These are phyloP conservation scores for Tolypocladium sp. DNA, from an alignment of 2,329 filamentous ascomycete genomes.

Conservation along the genomic window DNA sequence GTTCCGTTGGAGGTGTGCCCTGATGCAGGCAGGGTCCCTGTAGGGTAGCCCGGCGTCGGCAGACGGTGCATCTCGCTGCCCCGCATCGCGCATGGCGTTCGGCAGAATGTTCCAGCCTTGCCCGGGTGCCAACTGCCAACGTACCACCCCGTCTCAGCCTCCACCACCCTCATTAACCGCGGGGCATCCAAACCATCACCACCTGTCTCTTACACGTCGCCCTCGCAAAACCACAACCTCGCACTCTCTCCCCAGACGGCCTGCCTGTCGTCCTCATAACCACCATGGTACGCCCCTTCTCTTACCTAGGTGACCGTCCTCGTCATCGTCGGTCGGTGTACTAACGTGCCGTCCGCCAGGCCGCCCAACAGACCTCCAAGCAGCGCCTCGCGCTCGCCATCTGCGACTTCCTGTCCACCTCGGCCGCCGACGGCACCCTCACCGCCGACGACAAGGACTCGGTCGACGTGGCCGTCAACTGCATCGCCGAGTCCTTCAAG, in stretches of 20 bases:
- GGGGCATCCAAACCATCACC: neutral
- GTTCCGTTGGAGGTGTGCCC: neutral
- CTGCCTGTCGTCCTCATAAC: neutral
- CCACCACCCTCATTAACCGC: neutral
- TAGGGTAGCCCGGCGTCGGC: neutral
- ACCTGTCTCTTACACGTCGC: neutral
- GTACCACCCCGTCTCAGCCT: neutral
- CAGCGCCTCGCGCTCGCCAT: conserved; percentile 95
- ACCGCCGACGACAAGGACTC: conserved; percentile 82
- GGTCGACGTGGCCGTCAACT: conserved; percentile 88
- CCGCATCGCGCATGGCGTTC: neutral
- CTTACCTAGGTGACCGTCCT: too few species aligned
- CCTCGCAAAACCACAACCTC: neutral
- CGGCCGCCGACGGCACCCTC: conserved; percentile 80
- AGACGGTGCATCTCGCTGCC: neutral
- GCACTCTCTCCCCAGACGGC: neutral
- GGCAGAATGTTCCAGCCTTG: neutral
- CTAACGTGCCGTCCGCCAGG: conserved; percentile 7
- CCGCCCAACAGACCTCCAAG: conserved; percentile 39
- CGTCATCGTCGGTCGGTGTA: neutral
- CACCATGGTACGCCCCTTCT: conserved; percentile 2
- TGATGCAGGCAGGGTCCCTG: too few species aligned
- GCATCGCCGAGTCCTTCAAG: conserved; percentile 92
- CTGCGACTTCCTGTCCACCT: conserved; percentile 85
- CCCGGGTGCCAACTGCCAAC: neutral